A percentile compares a stretch with the other conserved stretches of the same genome.
Evolutionary conservation across 768 basidiomycete genomes (phyloP).

Genomic region (Pulveroboletus sp.): DNA sequence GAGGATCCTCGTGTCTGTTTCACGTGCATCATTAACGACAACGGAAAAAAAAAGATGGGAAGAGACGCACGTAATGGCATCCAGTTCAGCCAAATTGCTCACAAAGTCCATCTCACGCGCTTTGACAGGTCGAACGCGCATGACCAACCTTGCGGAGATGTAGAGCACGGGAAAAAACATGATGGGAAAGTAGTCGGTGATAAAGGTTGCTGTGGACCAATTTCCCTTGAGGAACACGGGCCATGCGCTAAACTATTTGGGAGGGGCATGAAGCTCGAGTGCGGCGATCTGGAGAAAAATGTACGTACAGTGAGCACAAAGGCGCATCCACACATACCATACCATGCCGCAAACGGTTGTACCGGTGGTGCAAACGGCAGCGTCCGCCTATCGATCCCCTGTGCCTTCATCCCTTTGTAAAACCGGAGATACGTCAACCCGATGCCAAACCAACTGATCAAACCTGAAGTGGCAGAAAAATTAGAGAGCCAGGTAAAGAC

Average conservation of each 20-base stretch:
- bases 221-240: slow-evolving; percentile 37
- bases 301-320: slow-evolving; percentile 35
- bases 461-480: slow-evolving; percentile 37
- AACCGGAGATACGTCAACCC: slow-evolving; percentile 46
- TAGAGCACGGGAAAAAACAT: slow-evolving; percentile 48
- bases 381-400: slow-evolving; percentile 44
- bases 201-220: slow-evolving; percentile 39
- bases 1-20: slow-evolving; percentile 26
- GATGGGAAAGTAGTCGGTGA: slow-evolving; percentile 43
- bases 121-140: slow-evolving; percentile 5
- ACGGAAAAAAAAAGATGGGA: not conserved
- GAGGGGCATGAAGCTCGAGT: not conserved
- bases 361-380: slow-evolving; percentile 46
- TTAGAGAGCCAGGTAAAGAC: slow-evolving; percentile 43
- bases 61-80: slow-evolving; percentile 24
- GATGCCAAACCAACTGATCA: slow-evolving; percentile 47
- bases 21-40: not conserved
- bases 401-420: slow-evolving; percentile 42
- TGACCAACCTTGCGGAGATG: slow-evolving; percentile 23
- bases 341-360: slow-evolving; percentile 43
- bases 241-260: slow-evolving; percentile 39
- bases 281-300: not conserved
- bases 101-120: slow-evolving; percentile 27
- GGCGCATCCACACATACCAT: slow-evolving; percentile 26
- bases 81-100: slow-evolving; percentile 24